Conservation (phyloP, 768 basidiomycete species). For the Termitomyces bulborhizus region DNA sequence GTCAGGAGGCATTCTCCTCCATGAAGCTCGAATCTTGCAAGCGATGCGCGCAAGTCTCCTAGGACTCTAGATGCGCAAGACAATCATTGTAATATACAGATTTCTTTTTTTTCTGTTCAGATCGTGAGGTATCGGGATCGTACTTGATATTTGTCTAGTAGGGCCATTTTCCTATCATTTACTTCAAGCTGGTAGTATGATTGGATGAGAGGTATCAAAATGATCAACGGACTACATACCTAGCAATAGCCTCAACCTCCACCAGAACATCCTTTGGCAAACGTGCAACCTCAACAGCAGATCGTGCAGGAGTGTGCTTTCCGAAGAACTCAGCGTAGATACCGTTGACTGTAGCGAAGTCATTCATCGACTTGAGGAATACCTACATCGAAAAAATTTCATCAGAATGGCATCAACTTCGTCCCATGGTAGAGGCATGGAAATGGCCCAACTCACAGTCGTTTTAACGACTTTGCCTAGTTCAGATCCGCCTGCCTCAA, state of each 20-base stretch:
- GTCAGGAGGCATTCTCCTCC: neutral
- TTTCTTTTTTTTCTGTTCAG: slow-evolving; percentile 5
- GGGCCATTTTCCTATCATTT: slow-evolving; percentile 1
- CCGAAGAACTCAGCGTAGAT: slow-evolving; percentile 85
- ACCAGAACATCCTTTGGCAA: slow-evolving; percentile 89
- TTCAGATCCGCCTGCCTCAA: slow-evolving; percentile 77
- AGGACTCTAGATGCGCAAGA: neutral
- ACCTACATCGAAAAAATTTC: slow-evolving; percentile 42
- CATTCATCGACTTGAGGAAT: slow-evolving; percentile 89
- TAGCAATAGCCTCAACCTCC: slow-evolving; percentile 88
- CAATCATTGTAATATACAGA: slow-evolving; percentile 5
- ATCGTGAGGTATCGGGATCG: neutral
- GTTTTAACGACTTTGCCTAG: slow-evolving; percentile 85
- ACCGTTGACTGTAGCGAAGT: slow-evolving; percentile 79
- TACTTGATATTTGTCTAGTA: neutral
- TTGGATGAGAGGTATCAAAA: neutral
- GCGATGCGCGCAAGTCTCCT: neutral
- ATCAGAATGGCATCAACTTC: neutral
- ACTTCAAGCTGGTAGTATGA: slow-evolving; percentile 26
- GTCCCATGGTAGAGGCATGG: neutral
- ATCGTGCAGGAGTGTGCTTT: slow-evolving; percentile 87
- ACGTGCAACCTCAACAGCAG: slow-evolving; percentile 83
- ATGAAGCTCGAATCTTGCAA: neutral
- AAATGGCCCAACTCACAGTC: slow-evolving; percentile 49
- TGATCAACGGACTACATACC: slow-evolving; percentile 33